phyloP scores from a whole-genome alignment of 2,329 filamentous ascomycete genomes.

The Aureobasidium leucospermi region DNA sequence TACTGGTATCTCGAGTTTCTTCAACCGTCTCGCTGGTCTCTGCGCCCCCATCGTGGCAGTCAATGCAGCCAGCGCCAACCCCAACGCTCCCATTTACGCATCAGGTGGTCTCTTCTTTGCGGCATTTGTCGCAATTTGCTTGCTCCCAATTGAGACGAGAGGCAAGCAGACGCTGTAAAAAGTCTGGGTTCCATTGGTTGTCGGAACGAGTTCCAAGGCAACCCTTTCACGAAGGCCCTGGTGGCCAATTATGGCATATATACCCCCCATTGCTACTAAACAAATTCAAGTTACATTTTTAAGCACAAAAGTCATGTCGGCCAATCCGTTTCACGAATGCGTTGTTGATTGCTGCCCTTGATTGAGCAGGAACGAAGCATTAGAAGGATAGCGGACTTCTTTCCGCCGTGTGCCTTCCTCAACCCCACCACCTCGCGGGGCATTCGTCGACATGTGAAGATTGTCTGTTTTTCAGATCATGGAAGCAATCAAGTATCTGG shows the following conservation, averaged over 20 bases:
- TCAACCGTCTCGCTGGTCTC: constrained; percentile 62
- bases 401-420: no score
- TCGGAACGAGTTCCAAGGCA: background rate
- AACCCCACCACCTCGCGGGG: background rate
- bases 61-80: constrained; percentile 31
- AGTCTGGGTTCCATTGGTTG: background rate
- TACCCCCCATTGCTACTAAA: background rate
- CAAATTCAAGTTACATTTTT: background rate
- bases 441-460: no score
- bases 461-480: no score
- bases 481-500: no score
- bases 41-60: constrained; percentile 61
- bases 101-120: constrained; percentile 37
- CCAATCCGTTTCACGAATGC: background rate
- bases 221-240: background rate
- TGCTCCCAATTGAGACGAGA: constrained; percentile 37
- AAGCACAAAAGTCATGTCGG: background rate
- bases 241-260: background rate
- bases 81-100: constrained; percentile 37
- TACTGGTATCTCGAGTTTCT: constrained; percentile 62
- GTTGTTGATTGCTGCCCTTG: background rate
- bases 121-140: constrained; percentile 35
- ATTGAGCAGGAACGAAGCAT: background rate
- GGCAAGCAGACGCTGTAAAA: constrained; percentile 35
- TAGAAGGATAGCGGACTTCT: no score